A percentile compares a stretch with the other conserved stretches of the same genome.
phyloP scores from a whole-genome alignment of 495 filamentous ascomycete species.

The Cryomyces antarcticus region DNA sequence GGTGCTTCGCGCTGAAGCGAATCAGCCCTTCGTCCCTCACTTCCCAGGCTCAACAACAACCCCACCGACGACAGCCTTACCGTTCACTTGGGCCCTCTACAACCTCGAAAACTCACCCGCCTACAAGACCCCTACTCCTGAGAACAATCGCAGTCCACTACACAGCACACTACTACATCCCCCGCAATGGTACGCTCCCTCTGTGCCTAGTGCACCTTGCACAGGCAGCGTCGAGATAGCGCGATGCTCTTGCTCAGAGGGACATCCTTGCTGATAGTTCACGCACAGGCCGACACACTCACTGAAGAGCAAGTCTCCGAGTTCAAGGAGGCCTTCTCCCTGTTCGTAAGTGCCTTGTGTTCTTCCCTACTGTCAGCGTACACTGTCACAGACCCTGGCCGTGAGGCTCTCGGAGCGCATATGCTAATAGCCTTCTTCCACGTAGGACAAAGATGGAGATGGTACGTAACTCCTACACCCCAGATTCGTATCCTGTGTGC shows the following conservation, averaged over 20 bases:
- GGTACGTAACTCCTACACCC: slow-evolving; percentile 40
- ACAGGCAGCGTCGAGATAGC: too few species aligned
- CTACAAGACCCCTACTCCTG: too few species aligned
- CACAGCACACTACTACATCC: background rate
- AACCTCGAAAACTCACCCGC: too few species aligned
- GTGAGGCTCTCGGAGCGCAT: too few species aligned
- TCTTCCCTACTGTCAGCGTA: background rate
- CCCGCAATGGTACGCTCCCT: slow-evolving; percentile 7
- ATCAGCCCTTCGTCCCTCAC: too few species aligned
- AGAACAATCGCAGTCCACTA: too few species aligned
- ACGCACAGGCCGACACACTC: slow-evolving; percentile 28
- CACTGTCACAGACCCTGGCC: background rate
- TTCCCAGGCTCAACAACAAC: too few species aligned
- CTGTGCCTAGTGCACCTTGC: too few species aligned
- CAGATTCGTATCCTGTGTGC: background rate
- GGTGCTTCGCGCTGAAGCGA: too few species aligned
- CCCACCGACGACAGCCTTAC: too few species aligned
- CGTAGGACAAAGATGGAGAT: slow-evolving; percentile 98
- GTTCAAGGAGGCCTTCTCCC: slow-evolving; percentile 99
- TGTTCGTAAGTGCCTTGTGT: slow-evolving; percentile 64
- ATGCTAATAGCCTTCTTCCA: background rate
- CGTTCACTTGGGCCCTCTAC: too few species aligned
- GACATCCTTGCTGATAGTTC: background rate
- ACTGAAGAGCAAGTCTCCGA: slow-evolving; percentile 99
- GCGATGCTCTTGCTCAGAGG: background rate